phyloP scores from a whole-genome alignment of 2,329 filamentous ascomycete species.

The Raffaelea ambrosiae region DNA sequence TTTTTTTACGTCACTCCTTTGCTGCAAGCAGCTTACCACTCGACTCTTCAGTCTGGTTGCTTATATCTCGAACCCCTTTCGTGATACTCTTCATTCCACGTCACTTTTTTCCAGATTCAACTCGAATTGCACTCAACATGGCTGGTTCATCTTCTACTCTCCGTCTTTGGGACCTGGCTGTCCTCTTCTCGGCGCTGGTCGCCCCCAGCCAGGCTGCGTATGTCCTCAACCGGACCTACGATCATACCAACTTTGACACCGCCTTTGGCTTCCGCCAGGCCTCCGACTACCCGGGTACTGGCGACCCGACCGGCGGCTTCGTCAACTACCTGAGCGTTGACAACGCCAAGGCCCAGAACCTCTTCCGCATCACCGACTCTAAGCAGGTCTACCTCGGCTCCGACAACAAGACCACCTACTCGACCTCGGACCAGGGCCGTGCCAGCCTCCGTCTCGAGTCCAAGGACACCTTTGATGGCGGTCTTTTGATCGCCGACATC shows the following conservation, averaged over 20 bases:
- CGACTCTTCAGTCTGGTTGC: too few species aligned
- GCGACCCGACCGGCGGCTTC: slow-evolving; percentile 15
- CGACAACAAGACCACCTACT: slow-evolving; percentile 23
- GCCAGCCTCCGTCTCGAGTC: slow-evolving; percentile 36
- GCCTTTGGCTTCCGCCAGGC: slow-evolving; percentile 4
- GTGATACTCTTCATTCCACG: too few species aligned
- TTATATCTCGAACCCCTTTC: too few species aligned
- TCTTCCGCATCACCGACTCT: slow-evolving; percentile 25
- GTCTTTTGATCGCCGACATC: slow-evolving; percentile 38
- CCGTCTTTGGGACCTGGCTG: too few species aligned
- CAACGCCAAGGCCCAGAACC: slow-evolving; percentile 27
- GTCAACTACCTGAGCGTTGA: slow-evolving; percentile 26
- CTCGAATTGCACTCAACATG: too few species aligned
- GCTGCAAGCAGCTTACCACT: too few species aligned
- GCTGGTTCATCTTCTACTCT: background rate
- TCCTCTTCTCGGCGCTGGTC: background rate
- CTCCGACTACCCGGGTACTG: slow-evolving; percentile 10
- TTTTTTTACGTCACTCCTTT: too few species aligned
- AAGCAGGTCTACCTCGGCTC: slow-evolving; percentile 34
- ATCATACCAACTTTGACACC: slow-evolving; percentile 5
- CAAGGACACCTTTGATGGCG: slow-evolving; percentile 34
- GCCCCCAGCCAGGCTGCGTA: slow-evolving; percentile 1
- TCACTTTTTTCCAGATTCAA: too few species aligned
- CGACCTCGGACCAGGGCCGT: slow-evolving; percentile 25
- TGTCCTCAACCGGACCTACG: slow-evolving; percentile 1